These are phyloP conservation scores for Ampelocalamus luodianensis DNA, from an alignment of 176 grass and related monocot genomes.

Conservation along the genomic window DNA sequence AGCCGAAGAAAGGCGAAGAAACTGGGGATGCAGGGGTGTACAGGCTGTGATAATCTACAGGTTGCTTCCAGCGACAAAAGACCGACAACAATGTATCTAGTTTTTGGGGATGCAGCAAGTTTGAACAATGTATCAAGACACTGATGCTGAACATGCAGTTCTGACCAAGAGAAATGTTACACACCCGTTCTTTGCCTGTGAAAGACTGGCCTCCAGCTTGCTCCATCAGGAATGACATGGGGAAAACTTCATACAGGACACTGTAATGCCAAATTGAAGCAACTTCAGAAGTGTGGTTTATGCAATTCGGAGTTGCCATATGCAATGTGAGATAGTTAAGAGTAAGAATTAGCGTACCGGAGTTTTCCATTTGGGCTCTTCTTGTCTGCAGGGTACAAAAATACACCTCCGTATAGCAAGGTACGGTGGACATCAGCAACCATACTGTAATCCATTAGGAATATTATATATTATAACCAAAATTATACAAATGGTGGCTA, in stretches of 20 bases:
- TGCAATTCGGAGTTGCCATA: conserved; percentile 8
- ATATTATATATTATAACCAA: not conserved
- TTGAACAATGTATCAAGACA: not conserved
- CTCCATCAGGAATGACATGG: conserved; percentile 99
- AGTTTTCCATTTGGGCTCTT: conserved; percentile 89
- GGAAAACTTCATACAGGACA: conserved; percentile 97
- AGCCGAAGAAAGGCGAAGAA: too few relatives aligned
- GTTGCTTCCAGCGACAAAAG: too few relatives aligned
- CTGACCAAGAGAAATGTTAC: not conserved
- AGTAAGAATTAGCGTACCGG: conserved; percentile 49
- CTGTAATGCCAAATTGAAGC: conserved; percentile 47
- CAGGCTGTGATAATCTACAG: too few relatives aligned
- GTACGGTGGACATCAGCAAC: conserved; percentile 98
- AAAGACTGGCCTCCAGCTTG: conserved; percentile 94
- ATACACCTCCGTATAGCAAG: conserved; percentile 89
- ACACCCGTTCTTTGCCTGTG: conserved; percentile 88
- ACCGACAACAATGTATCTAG: too few relatives aligned
- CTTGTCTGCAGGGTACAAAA: conserved; percentile 96
- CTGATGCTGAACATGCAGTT: not conserved
- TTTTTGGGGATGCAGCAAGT: not conserved
- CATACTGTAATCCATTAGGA: conserved; percentile 69
- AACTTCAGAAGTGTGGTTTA: not conserved
- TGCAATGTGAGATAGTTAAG: not conserved
- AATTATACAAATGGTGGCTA: not conserved
- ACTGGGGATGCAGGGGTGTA: too few relatives aligned